Conservation (phyloP, 208 protist species). For the Eutreptiella sp. region DNA sequence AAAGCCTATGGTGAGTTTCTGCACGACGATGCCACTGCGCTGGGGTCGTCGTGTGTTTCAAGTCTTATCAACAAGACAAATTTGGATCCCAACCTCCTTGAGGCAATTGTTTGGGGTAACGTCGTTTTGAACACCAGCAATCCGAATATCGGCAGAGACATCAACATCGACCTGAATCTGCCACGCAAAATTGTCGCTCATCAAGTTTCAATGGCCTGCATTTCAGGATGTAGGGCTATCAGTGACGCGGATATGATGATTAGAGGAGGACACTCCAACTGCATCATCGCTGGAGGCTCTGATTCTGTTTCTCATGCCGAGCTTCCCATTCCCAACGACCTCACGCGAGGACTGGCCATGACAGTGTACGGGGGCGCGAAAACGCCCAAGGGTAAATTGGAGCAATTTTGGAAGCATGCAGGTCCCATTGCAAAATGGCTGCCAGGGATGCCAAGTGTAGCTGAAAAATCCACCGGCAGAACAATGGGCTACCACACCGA, state of each 20-base stretch:
- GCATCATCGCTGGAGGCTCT: conserved; percentile 71
- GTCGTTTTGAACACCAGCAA: conserved; percentile 65
- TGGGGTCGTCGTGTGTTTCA: conserved; percentile 54
- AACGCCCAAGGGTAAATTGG: conserved; percentile 38
- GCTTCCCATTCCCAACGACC: conserved; percentile 46
- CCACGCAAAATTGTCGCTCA: conserved; percentile 56
- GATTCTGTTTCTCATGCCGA: conserved; percentile 69
- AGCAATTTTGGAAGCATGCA: conserved; percentile 51
- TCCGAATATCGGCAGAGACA: conserved; percentile 69
- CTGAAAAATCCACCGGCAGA: conserved; percentile 69
- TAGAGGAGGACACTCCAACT: conserved; percentile 58
- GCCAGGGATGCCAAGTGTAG: conserved; percentile 45
- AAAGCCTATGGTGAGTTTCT: conserved; percentile 62
- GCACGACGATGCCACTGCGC: conserved; percentile 51
- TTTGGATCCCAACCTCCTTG: conserved; percentile 56
- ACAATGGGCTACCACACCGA: conserved; percentile 79
- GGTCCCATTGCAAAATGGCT: conserved; percentile 60
- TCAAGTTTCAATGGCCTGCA: conserved; percentile 68
- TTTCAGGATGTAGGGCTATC: conserved; percentile 64
- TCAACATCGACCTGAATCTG: conserved; percentile 69
- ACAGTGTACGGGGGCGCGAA: conserved; percentile 24
- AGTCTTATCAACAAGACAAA: conserved; percentile 59
- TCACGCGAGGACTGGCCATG: conserved; percentile 53
- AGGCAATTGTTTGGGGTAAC: conserved; percentile 77
- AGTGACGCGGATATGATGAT: conserved; percentile 61